phyloP scores from a whole-genome alignment of 257 asterid genomes.

The Solanum piurae region DNA sequence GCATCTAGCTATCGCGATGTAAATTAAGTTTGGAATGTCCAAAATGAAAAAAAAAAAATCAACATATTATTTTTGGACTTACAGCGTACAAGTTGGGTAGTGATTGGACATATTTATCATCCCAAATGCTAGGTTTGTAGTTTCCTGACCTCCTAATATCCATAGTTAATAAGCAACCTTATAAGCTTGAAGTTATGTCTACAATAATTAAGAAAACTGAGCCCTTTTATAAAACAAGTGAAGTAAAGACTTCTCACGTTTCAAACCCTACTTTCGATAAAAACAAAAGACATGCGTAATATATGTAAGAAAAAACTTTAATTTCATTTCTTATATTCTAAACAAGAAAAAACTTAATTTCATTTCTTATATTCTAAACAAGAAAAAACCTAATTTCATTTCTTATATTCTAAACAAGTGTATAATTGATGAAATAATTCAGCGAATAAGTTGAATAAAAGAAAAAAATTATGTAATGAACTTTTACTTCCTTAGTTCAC shows the following conservation, averaged over 20 bases:
- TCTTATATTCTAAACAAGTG: no score
- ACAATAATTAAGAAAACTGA: background rate
- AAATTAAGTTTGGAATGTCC: background rate
- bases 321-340: no score
- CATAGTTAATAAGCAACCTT: background rate
- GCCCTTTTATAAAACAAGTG: background rate
- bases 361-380: no score
- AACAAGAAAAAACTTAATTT: no score
- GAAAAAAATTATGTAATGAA: no score
- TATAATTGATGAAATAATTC: no score
- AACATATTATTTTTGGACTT: background rate
- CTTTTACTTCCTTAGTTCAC: no score
- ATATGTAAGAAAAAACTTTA: background rate
- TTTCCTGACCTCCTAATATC: constrained; percentile 33
- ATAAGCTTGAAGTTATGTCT: background rate
- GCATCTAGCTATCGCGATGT: background rate
- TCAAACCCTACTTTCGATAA: background rate
- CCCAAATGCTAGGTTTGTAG: constrained; percentile 29
- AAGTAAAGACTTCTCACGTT: background rate
- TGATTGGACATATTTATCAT: constrained; percentile 33
- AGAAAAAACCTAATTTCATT: no score
- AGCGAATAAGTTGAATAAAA: no score
- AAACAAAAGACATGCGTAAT: background rate
- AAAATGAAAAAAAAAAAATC: background rate
- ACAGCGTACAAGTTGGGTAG: constrained; percentile 16